Evolutionary conservation across 2,329 filamentous ascomycete species (phyloP).

Genomic region (Aspergillus hortae): DNA sequence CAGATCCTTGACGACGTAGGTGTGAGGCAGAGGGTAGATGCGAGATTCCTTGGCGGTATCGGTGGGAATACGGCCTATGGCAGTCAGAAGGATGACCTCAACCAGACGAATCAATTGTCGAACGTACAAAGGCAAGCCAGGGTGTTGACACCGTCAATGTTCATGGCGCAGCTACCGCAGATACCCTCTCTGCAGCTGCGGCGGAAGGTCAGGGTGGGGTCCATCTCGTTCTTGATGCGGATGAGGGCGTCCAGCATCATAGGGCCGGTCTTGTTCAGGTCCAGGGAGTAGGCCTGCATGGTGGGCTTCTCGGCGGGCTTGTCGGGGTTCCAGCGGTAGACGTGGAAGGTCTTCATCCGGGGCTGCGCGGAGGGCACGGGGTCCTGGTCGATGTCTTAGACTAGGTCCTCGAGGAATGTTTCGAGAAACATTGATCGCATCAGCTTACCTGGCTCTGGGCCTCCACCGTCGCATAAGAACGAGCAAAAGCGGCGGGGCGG

Average conservation of each 20-base stretch:
- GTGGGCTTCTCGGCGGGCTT: conserved; percentile 84
- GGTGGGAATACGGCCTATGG: conserved; percentile 81
- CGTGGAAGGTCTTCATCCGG: conserved; percentile 88
- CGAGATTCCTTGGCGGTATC: conserved; percentile 78
- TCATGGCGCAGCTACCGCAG: conserved; percentile 98
- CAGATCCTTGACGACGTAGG: conserved; percentile 98
- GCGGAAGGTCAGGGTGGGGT: conserved; percentile 94
- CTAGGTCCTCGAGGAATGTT: not conserved
- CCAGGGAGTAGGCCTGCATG: conserved; percentile 93
- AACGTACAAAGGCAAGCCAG: conserved; percentile 91
- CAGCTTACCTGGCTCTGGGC: conserved; percentile 27
- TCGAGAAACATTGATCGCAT: conserved; percentile 10
- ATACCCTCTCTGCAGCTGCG: conserved; percentile 97
- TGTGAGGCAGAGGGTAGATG: conserved; percentile 97
- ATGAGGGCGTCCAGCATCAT: conserved; percentile 98
- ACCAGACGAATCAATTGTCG: not conserved
- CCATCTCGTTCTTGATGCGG: conserved; percentile 97
- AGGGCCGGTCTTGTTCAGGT: conserved; percentile 97
- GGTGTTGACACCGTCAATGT: conserved; percentile 98
- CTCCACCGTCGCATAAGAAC: conserved; percentile 48
- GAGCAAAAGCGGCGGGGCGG: conserved; percentile 37
- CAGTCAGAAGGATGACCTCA: conserved; percentile 6
- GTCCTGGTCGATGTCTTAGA: conserved; percentile 58
- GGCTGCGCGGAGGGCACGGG: conserved; percentile 55
- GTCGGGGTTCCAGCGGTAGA: conserved; percentile 99